phyloP scores from a whole-genome alignment of 2,329 filamentous ascomycete species.

The Fusarium oxysporum region DNA sequence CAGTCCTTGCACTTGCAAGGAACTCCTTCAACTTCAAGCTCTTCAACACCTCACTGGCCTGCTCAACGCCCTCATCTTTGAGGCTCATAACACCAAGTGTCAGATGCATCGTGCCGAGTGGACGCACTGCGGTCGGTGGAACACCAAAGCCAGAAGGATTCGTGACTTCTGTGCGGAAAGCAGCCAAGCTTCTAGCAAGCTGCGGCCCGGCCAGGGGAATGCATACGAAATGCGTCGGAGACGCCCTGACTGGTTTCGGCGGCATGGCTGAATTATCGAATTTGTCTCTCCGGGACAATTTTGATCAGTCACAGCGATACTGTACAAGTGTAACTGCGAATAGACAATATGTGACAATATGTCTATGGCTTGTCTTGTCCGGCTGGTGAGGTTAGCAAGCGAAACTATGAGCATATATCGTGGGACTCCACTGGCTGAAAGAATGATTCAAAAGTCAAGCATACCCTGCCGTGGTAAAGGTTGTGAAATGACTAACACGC shows the following conservation, averaged over 20 bases:
- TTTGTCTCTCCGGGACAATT: background rate
- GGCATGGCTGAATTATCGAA: constrained; percentile 13
- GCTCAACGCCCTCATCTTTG: constrained; percentile 58
- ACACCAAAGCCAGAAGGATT: constrained; percentile 60
- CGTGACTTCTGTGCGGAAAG: constrained; percentile 71
- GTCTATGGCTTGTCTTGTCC: background rate
- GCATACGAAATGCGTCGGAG: constrained; percentile 80
- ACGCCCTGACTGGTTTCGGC: constrained; percentile 54
- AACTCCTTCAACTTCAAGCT: constrained; percentile 55
- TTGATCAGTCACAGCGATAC: background rate
- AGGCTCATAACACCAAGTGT: constrained; percentile 90
- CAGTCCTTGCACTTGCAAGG: constrained; percentile 47
- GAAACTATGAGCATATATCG: background rate
- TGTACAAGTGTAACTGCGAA: background rate
- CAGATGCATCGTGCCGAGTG: constrained; percentile 83
- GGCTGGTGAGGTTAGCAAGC: constrained; percentile 9
- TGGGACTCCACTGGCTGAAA: background rate
- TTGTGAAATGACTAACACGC: constrained; percentile 12
- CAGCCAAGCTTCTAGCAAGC: constrained; percentile 69
- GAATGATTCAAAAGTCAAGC: background rate
- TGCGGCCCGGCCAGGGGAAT: constrained; percentile 77
- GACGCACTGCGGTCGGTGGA: constrained; percentile 76
- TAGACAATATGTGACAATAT: background rate
- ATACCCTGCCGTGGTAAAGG: constrained; percentile 12
- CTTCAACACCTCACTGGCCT: constrained; percentile 55